Conservation (phyloP, 495 filamentous ascomycete genomes). For the Penicillium cinerascens region DNA sequence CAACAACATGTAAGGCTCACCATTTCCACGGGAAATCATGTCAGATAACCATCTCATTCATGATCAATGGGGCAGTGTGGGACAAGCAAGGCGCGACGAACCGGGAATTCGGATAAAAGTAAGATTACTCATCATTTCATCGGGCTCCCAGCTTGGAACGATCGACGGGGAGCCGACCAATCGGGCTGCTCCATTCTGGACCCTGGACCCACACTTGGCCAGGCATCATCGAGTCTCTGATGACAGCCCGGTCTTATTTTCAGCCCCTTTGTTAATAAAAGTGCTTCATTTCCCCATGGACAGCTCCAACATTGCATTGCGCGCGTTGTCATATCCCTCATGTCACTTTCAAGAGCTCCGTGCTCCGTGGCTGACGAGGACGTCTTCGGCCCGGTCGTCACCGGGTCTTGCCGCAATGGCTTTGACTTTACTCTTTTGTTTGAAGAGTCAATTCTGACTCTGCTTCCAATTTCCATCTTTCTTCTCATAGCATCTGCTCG, state of each 20-base stretch:
- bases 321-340: background rate
- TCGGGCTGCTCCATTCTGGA: background rate
- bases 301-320: background rate
- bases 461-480: conserved; percentile 10
- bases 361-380: conserved; percentile 15
- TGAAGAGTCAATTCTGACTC: conserved; percentile 19
- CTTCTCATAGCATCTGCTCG: conserved; percentile 2
- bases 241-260: background rate
- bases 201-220: background rate
- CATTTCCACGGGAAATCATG: no score
- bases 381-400: conserved; percentile 18
- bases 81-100: background rate
- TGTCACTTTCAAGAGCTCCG: background rate
- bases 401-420: conserved; percentile 12
- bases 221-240: background rate
- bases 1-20: no score
- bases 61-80: background rate
- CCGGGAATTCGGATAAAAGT: background rate
- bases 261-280: background rate
- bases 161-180: background rate
- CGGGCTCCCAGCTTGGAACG: conserved; percentile 1
- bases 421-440: conserved; percentile 24
- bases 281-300: background rate
- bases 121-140: background rate
- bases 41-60: no score